Base-by-base conservation (phyloP, 495 filamentous ascomycete genomes). In the Aspergillus nidulans region DNA sequence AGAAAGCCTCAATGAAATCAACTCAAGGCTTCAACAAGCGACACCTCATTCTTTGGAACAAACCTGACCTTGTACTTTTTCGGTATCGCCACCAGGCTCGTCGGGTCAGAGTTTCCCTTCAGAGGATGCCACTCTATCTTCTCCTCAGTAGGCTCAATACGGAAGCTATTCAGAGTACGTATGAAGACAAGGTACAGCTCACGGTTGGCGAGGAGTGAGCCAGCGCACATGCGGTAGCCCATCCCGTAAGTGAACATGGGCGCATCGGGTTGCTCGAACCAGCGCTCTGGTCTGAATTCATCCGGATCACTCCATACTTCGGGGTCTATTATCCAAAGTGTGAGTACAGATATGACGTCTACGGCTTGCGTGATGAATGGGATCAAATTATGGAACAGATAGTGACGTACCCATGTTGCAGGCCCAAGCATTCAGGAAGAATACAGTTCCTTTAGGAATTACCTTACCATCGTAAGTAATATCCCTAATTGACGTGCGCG, bases 171-270 rank as follows among this genome's bases (percentile, higher is more conserved):
- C 18, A 86, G 63, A 44, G 81, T 76, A 12, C 84, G 77, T 68
- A 86, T 77, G 67, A 86, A 85, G 41, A 82, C 75, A 39, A 85
- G 68, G 55, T 87, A 86, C n/a, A 86, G 66, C 64, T 87, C 83
- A 0, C 82, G 73, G 39, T 85, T 85, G 20, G 84, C 82, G 1
- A 87, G 74, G 44, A 85, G 62, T 1, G 80, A 79, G 10, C 84
- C 84, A 8, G 82, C 78, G 55, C 84, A 87, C 83, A 86, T 86
- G 20, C 84, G 76, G 53, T 84, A 85, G 10, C 83, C 83, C 46
- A 84, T 69, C 3, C 83, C 82, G 49, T 85, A 85, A 0, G 81
- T 81, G 57, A 84, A 84, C 13, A 85, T 57, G 8, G 82, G 83
- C 3, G 80, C 76, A 39, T 86, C 83, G 0, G 82, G 81, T 44